Evolutionary conservation across 148 eudicot genomes (phyloP).

Genomic region (Polygonum aviculare): DNA sequence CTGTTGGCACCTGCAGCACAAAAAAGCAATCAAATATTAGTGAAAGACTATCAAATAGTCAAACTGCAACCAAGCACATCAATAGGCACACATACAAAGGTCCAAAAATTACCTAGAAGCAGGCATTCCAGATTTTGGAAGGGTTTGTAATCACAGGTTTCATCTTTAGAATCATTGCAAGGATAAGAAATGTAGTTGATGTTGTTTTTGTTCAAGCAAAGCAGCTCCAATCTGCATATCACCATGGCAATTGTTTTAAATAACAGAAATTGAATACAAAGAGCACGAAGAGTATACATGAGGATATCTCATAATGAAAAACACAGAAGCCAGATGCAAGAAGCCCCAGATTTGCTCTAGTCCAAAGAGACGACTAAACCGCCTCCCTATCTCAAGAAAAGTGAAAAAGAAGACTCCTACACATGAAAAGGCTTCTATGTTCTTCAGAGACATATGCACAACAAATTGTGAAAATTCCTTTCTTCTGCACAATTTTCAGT

Average conservation of each 20-base stretch:
- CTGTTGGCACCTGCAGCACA: slow-evolving; percentile 59
- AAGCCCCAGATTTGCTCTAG: background rate
- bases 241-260: background rate
- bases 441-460: too few relatives aligned
- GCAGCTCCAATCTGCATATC: slow-evolving; percentile 66
- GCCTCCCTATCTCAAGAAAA: background rate
- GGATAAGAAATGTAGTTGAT: slow-evolving; percentile 54
- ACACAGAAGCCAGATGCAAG: background rate
- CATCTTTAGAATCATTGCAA: slow-evolving; percentile 17
- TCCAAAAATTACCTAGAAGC: slow-evolving; percentile 53
- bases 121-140: slow-evolving; percentile 64
- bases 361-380: background rate
- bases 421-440: background rate
- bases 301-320: background rate
- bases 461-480: too few relatives aligned
- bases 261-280: background rate
- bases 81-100: slow-evolving; percentile 1
- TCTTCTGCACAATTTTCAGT: too few relatives aligned
- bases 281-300: background rate
- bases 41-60: background rate
- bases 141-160: slow-evolving; percentile 24
- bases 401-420: background rate
- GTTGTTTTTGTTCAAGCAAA: slow-evolving; percentile 71
- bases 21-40: slow-evolving; percentile 13
- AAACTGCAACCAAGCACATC: background rate